A percentile compares a stretch with the other conserved stretches of the same genome.
Conservation (phyloP, 768 basidiomycete species). For the Suillus placidus region DNA sequence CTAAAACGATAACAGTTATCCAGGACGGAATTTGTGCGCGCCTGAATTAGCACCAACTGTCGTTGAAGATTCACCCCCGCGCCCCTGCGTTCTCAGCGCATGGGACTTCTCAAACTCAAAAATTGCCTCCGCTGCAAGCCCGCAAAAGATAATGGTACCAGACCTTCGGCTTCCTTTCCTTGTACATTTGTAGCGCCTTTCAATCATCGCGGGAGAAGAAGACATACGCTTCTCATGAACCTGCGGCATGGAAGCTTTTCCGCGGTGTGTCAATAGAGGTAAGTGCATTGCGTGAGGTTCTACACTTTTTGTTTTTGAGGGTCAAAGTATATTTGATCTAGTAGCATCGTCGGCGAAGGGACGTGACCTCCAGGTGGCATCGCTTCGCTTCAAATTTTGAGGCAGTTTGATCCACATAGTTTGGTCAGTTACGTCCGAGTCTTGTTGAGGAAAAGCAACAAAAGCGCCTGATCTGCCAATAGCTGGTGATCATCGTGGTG, state of each 20-base stretch:
- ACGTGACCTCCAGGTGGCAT: neutral
- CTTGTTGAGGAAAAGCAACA: neutral
- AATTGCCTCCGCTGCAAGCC: neutral
- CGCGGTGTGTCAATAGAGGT: neutral
- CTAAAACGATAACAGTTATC: neutral
- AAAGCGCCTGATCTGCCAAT: neutral
- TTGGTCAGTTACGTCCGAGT: neutral
- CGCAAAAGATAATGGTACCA: neutral
- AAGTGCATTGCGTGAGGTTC: neutral
- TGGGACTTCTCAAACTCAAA: neutral
- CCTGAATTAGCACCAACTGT: neutral
- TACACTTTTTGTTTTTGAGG: neutral
- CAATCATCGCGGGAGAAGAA: constrained; percentile 10
- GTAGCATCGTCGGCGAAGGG: neutral
- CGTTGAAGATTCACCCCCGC: constrained; percentile 1
- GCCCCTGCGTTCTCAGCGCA: neutral
- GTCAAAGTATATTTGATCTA: neutral
- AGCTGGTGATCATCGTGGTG: neutral
- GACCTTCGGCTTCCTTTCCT: neutral
- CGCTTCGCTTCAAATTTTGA: neutral
- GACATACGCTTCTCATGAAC: neutral
- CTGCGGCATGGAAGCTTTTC: neutral
- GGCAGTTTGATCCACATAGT: neutral
- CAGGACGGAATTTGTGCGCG: constrained; percentile 4
- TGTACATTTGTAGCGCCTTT: neutral